A percentile compares a stretch with the other conserved stretches of the same genome.
phyloP scores from a whole-genome alignment of 2,329 filamentous ascomycete species.

The Cordyceps cicadae region DNA sequence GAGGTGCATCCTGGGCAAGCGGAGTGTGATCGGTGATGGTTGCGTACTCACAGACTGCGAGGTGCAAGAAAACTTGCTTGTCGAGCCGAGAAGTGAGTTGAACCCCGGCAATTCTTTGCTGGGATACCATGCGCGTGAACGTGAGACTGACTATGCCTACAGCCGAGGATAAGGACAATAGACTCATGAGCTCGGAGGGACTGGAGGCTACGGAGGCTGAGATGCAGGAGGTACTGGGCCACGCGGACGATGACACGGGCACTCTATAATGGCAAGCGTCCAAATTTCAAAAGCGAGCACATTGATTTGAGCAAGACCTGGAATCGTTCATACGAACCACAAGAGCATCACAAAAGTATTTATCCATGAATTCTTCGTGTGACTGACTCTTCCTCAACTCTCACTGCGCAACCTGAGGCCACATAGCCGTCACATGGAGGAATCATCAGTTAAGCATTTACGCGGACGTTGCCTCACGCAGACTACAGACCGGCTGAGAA shows the following conservation, averaged over 20 bases:
- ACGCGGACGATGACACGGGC: constrained; percentile 26
- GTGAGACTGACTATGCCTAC: constrained; percentile 14
- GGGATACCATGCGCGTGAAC: not conserved
- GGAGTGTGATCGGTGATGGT: constrained; percentile 75
- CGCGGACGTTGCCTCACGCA: too few relatives aligned
- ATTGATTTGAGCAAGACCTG: not conserved
- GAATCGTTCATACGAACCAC: not conserved
- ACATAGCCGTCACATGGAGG: too few relatives aligned
- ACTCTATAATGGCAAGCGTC: not conserved
- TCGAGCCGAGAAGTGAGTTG: constrained; percentile 65
- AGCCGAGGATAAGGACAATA: constrained; percentile 61
- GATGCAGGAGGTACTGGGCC: constrained; percentile 44
- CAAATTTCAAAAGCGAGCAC: not conserved
- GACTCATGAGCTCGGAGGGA: constrained; percentile 59
- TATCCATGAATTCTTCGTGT: too few relatives aligned
- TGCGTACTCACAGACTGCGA: constrained; percentile 80
- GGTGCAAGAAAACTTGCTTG: constrained; percentile 80
- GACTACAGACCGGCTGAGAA: too few relatives aligned
- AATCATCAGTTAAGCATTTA: too few relatives aligned
- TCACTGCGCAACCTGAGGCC: too few relatives aligned
- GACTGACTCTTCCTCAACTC: too few relatives aligned
- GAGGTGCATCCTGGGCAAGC: constrained; percentile 75
- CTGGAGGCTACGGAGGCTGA: constrained; percentile 57
- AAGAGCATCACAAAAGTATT: too few relatives aligned
- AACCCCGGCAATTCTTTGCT: not conserved